phyloP scores from a whole-genome alignment of 2,329 filamentous ascomycete genomes.

The Fusarium euwallaceae region DNA sequence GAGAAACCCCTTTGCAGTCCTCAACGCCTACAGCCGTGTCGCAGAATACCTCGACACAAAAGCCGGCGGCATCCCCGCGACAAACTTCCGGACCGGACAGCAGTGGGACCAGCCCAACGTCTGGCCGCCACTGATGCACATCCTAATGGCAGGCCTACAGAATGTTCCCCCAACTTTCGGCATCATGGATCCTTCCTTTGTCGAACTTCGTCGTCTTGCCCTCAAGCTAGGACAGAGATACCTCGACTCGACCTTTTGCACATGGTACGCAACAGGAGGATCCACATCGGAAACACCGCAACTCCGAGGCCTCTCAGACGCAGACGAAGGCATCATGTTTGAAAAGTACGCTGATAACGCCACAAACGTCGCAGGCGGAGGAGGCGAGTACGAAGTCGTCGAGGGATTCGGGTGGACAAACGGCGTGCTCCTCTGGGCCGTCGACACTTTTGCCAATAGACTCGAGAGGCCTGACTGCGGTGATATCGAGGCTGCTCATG shows the following conservation, averaged over 20 bases:
- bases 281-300: slow-evolving; percentile 66
- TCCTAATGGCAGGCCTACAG: slow-evolving; percentile 72
- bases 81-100: slow-evolving; percentile 71
- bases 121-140: slow-evolving; percentile 76
- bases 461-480: slow-evolving; percentile 69
- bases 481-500: slow-evolving; percentile 59
- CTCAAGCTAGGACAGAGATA: slow-evolving; percentile 74
- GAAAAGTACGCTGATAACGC: slow-evolving; percentile 76
- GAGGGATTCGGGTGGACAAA: slow-evolving; percentile 81
- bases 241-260: slow-evolving; percentile 76
- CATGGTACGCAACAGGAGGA: slow-evolving; percentile 77
- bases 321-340: slow-evolving; percentile 72
- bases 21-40: slow-evolving; percentile 67
- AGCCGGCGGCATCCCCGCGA: slow-evolving; percentile 71
- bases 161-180: slow-evolving; percentile 70
- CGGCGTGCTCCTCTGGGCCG: slow-evolving; percentile 75
- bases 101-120: slow-evolving; percentile 80
- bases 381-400: slow-evolving; percentile 77
- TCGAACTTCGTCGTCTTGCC: slow-evolving; percentile 67
- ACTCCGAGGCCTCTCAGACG: slow-evolving; percentile 59
- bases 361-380: slow-evolving; percentile 71
- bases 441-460: slow-evolving; percentile 70
- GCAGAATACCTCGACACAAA: slow-evolving; percentile 64
- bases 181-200: slow-evolving; percentile 65
- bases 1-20: slow-evolving; percentile 70